phyloP scores from a whole-genome alignment of 495 filamentous ascomycete genomes.

The Cryomyces antarcticus region DNA sequence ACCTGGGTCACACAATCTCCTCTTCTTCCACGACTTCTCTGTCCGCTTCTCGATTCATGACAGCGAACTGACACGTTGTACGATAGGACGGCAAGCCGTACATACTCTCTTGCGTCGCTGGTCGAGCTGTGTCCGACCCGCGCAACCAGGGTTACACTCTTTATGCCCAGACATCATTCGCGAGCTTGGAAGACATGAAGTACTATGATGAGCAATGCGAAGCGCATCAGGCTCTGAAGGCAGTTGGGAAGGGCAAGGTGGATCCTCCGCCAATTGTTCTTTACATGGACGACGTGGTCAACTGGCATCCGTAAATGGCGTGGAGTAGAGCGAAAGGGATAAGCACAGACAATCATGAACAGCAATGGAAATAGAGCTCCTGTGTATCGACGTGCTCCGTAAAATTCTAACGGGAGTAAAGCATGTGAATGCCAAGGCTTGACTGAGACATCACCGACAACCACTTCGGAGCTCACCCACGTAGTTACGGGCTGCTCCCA shows the following conservation, averaged over 20 bases:
- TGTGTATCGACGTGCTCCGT: neutral
- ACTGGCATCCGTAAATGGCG: neutral
- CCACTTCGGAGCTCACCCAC: no score
- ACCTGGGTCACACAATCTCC: neutral
- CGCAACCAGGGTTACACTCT: slow-evolving; percentile 45
- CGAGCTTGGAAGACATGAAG: slow-evolving; percentile 43
- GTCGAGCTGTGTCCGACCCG: slow-evolving; percentile 27
- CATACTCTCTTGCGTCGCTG: slow-evolving; percentile 29
- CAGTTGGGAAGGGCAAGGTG: slow-evolving; percentile 15
- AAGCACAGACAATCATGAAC: no score
- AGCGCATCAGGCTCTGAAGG: slow-evolving; percentile 41
- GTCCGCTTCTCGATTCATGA: neutral
- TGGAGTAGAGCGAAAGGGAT: no score
- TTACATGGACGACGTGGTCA: slow-evolving; percentile 6
- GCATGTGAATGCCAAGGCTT: no score
- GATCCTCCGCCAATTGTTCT: slow-evolving; percentile 8
- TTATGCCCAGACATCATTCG: slow-evolving; percentile 36
- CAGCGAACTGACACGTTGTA: neutral
- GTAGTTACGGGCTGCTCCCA: no score
- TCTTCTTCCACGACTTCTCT: neutral
- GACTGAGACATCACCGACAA: no score
- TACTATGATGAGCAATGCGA: slow-evolving; percentile 46
- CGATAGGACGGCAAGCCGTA: slow-evolving; percentile 47
- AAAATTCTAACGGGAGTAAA: no score
- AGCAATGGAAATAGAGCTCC: no score